Conservation (phyloP, 768 basidiomycete genomes). For the Leccinum pellstonianum region DNA sequence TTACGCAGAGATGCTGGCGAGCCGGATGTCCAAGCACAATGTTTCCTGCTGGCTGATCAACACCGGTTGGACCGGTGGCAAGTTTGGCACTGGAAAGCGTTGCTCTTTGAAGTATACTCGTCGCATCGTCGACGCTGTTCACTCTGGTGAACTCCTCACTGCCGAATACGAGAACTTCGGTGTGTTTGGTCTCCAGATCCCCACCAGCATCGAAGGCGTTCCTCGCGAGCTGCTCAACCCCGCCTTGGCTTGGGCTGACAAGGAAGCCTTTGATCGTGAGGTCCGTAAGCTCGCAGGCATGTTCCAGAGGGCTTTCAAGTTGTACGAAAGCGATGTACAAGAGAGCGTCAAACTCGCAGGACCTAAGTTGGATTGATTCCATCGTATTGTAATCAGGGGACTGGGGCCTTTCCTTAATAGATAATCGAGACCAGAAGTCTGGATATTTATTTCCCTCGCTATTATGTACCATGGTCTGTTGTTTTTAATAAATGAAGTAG, state of each 20-base stretch:
- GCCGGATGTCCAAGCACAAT: slow-evolving; percentile 84
- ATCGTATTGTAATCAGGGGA: background rate
- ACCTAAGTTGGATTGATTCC: slow-evolving; percentile 42
- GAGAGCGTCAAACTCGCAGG: slow-evolving; percentile 81
- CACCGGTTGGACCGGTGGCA: slow-evolving; percentile 96
- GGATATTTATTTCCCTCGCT: background rate
- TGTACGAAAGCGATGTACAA: slow-evolving; percentile 86
- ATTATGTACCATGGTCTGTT: slow-evolving; percentile 8
- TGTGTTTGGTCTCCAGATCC: slow-evolving; percentile 82
- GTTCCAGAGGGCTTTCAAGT: slow-evolving; percentile 91
- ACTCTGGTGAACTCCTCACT: slow-evolving; percentile 86
- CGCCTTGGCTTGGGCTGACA: slow-evolving; percentile 79
- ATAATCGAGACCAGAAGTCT: background rate
- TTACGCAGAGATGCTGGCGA: slow-evolving; percentile 96
- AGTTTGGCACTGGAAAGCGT: slow-evolving; percentile 89
- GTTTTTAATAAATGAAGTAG: background rate
- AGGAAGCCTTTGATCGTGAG: slow-evolving; percentile 88
- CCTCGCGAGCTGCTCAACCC: slow-evolving; percentile 92
- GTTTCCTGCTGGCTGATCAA: slow-evolving; percentile 99
- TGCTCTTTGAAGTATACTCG: slow-evolving; percentile 97
- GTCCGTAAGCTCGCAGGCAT: slow-evolving; percentile 85
- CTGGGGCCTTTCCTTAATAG: background rate
- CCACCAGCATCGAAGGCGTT: slow-evolving; percentile 79
- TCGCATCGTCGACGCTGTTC: slow-evolving; percentile 94
- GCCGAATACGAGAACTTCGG: slow-evolving; percentile 84